Percentiles rank a stretch among this genome's conserved stretches.
These are phyloP conservation scores for Erodium moschatum DNA, from an alignment of 441 rosid species.

Conservation along the genomic window DNA sequence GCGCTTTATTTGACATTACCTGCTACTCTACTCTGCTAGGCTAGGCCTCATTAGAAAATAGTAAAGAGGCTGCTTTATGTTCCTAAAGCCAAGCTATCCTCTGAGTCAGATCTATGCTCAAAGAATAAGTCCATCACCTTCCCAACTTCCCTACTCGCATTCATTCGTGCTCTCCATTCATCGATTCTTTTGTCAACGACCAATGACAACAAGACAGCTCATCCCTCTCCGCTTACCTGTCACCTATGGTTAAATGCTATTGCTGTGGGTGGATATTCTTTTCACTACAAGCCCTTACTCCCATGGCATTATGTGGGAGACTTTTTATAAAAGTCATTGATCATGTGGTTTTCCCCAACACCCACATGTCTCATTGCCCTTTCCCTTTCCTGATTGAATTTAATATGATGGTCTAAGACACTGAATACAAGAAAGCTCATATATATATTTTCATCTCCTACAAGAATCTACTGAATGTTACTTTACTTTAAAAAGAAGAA, in stretches of 20 bases:
- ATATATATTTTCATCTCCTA: neutral
- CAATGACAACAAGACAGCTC: neutral
- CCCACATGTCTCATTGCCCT: conserved; percentile 24
- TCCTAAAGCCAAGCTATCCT: conserved; percentile 28
- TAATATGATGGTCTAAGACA: neutral
- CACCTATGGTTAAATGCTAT: neutral
- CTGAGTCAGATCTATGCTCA: conserved; percentile 39
- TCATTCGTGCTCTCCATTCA: conserved; percentile 29
- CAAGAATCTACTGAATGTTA: neutral
- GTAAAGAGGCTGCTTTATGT: conserved; percentile 28
- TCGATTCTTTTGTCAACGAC: conserved; percentile 1
- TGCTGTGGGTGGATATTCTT: neutral
- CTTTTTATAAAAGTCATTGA: conserved; percentile 7
- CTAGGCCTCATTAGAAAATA: conserved; percentile 17
- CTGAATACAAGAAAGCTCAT: neutral
- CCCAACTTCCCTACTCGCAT: no score
- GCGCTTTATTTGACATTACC: neutral
- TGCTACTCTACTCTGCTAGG: no score
- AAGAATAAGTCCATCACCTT: no score
- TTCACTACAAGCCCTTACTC: conserved; percentile 18
- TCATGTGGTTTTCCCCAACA: conserved; percentile 35
- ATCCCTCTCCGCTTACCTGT: neutral
- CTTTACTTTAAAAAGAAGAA: no score
- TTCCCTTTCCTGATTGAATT: conserved; percentile 13
- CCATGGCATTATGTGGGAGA: conserved; percentile 6